Percentiles rank a stretch among this genome's conserved stretches.
Conservation (phyloP, 108 stramenopile genomes). For the Cyclotella kingstonii region DNA sequence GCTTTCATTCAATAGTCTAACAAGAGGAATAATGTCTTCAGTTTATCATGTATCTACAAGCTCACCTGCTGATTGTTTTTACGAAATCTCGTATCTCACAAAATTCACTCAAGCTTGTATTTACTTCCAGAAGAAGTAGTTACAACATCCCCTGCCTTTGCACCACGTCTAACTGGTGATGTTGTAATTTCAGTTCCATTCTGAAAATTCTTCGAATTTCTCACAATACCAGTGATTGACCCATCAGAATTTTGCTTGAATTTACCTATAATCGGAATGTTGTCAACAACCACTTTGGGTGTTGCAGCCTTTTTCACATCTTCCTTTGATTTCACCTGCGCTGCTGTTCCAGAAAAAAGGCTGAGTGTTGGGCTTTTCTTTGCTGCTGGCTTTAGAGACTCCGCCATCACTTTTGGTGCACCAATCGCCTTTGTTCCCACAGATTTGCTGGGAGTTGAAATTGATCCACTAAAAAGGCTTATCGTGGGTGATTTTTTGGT, state of each 20-base stretch:
- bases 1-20: no score
- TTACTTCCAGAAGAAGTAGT: constrained; percentile 80
- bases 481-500: constrained; percentile 34
- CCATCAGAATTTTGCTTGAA: constrained; percentile 80
- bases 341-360: neutral
- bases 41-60: no score
- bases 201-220: constrained; percentile 70
- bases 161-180: constrained; percentile 71
- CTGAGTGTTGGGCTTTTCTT: constrained; percentile 14
- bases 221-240: constrained; percentile 72
- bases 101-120: constrained; percentile 72
- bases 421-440: constrained; percentile 17
- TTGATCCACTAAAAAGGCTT: constrained; percentile 34
- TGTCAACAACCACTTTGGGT: constrained; percentile 35
- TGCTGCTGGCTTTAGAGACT: constrained; percentile 11
- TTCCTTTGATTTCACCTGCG: neutral
- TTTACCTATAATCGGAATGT: constrained; percentile 70
- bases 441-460: constrained; percentile 27
- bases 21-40: no score
- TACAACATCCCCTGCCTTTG: constrained; percentile 67
- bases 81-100: no score
- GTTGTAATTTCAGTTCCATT: constrained; percentile 83
- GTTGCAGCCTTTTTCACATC: constrained; percentile 2
- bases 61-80: no score
- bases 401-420: constrained; percentile 17